Evolutionary conservation across 305 asterid genomes (phyloP).

Genomic region (Plantago coronopus): DNA sequence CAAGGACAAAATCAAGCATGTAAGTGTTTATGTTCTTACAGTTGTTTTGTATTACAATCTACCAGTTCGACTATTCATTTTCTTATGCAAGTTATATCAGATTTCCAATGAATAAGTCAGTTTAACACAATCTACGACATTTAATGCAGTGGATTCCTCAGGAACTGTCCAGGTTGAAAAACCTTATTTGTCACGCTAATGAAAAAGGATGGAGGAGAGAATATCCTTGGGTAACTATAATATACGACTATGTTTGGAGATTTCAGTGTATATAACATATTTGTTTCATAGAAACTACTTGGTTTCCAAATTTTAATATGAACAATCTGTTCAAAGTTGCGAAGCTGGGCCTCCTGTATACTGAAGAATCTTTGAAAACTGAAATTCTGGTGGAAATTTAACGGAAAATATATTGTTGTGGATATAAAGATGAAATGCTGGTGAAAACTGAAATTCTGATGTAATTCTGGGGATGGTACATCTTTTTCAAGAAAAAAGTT

Average conservation of each 20-base stretch:
- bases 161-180: conserved; percentile 49
- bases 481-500: too few species aligned
- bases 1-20: conserved; percentile 44
- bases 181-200: conserved; percentile 52
- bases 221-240: conserved; percentile 60
- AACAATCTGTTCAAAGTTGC: background rate
- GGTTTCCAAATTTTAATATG: too few species aligned
- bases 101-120: conserved; percentile 6
- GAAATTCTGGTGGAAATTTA: too few species aligned
- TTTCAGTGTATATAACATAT: background rate
- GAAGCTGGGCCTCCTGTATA: background rate
- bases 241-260: background rate
- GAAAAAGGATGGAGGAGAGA: conserved; percentile 83
- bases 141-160: conserved; percentile 55
- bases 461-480: background rate
- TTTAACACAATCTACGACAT: conserved; percentile 7
- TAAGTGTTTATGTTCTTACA: conserved; percentile 27
- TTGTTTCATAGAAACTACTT: background rate
- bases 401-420: background rate
- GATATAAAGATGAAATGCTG: background rate
- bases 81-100: background rate
- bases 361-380: too few species aligned
- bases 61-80: background rate
- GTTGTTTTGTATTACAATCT: conserved; percentile 16
- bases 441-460: too few species aligned